A percentile compares a stretch with the other conserved stretches of the same genome.
phyloP scores from a whole-genome alignment of 2,329 filamentous ascomycete genomes.

The Fusarium sp. region DNA sequence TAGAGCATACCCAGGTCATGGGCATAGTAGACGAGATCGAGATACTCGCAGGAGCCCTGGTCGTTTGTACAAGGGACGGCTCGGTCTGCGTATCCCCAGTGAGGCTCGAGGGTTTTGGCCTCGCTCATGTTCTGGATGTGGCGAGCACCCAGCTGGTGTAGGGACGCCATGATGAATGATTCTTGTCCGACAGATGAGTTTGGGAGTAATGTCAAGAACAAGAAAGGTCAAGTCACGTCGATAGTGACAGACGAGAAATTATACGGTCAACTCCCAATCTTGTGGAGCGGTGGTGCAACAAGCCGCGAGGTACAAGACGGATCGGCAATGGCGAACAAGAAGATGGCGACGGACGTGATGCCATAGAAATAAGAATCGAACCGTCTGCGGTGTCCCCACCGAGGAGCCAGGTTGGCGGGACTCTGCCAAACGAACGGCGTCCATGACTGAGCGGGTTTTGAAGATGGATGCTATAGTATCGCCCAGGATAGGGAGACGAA shows the following conservation, averaged over 20 bases:
- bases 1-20: conserved; percentile 66
- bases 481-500: conserved; percentile 5
- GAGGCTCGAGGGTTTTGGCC: conserved; percentile 51
- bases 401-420: conserved; percentile 12
- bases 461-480: conserved; percentile 12
- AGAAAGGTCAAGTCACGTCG: conserved; percentile 7
- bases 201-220: not conserved
- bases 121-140: conserved; percentile 59
- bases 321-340: conserved; percentile 2
- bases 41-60: conserved; percentile 61
- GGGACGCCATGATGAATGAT: conserved; percentile 29
- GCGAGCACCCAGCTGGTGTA: conserved; percentile 42
- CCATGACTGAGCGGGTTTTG: conserved; percentile 33
- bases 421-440: not conserved
- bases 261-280: conserved; percentile 5
- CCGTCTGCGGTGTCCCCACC: conserved; percentile 27
- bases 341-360: conserved; percentile 26
- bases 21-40: conserved; percentile 63
- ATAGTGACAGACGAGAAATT: conserved; percentile 6
- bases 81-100: conserved; percentile 63
- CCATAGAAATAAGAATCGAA: conserved; percentile 43
- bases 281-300: conserved; percentile 1
- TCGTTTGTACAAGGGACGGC: conserved; percentile 61
- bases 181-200: not conserved
- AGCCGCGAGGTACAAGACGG: conserved; percentile 14